phyloP scores from a whole-genome alignment of 176 grass and related monocot genomes.

The Oryza meyeriana region DNA sequence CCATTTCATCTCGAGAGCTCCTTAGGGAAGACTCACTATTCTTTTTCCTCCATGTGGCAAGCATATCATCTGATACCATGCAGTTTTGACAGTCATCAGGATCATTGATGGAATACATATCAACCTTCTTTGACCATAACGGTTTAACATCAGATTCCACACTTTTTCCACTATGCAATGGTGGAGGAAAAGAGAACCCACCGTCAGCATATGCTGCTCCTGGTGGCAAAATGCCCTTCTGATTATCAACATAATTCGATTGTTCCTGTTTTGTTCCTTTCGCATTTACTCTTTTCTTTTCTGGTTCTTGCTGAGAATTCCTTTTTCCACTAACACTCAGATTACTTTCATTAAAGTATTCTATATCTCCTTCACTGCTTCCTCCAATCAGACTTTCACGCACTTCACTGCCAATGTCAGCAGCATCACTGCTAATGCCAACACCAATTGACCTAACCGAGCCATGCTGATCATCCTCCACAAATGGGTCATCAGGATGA shows the following conservation, averaged over 20 bases:
- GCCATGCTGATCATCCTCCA: conserved; percentile 97
- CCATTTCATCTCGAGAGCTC: conserved; percentile 66
- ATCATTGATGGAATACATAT: conserved; percentile 49
- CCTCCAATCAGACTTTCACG: conserved; percentile 95
- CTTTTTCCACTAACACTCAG: conserved; percentile 57
- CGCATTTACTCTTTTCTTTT: conserved; percentile 44
- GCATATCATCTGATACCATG: conserved; percentile 73
- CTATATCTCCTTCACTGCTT: conserved; percentile 93
- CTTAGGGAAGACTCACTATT: conserved; percentile 73
- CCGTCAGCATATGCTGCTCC: conserved; percentile 40
- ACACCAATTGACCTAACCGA: conserved; percentile 96
- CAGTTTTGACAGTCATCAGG: conserved; percentile 68
- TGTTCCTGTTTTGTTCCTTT: conserved; percentile 53
- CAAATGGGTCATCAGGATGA: conserved; percentile 77
- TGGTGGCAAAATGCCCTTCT: conserved; percentile 44
- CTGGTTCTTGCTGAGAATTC: conserved; percentile 47
- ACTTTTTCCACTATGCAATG: conserved; percentile 49
- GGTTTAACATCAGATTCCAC: conserved; percentile 54
- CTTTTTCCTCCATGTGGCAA: conserved; percentile 89
- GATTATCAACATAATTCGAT: conserved; percentile 34
- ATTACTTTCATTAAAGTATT: conserved; percentile 67
- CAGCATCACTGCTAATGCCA: conserved; percentile 92
- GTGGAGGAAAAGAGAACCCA: conserved; percentile 83
- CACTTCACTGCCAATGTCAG: conserved; percentile 96
- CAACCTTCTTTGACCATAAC: conserved; percentile 60